Evolutionary conservation across 2,329 filamentous ascomycete species (phyloP), one percentile per base, ranked within the genome.

Genomic region (Cytospora piceae): DNA sequence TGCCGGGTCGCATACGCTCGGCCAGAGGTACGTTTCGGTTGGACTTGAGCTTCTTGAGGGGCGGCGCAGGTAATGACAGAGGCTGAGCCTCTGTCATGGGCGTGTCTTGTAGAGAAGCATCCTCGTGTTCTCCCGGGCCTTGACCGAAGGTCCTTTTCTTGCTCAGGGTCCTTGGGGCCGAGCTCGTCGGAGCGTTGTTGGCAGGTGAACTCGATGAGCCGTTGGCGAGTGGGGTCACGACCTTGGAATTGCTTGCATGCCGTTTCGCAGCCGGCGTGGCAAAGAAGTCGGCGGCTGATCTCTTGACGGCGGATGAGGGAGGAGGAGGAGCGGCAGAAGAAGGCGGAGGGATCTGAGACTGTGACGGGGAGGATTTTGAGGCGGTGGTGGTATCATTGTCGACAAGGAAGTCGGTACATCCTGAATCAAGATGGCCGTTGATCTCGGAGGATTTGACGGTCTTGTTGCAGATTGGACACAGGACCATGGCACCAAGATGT

Each of bases 381-480:
- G 69, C 71, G 62, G 74, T 70, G 51, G 63, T 63, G 58, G 61
- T 51, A 58, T 75, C 71, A 71, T 80, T 74, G 66, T 88, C 85
- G 74, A 90, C 80, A 69, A 95, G 76, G 74, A 89, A 89, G 42
- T 81, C 83, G 67, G 85, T 77, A 80, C 94, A 98, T 69, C 85
- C 86, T 34, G 92, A 94, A 79, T 98, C 95, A 74, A 98, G 87
- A 77, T 98, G 94, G 71, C 84, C 84, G 79, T 98, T 98, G 82
- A 98, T 98, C 70, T 90, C 86, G 73, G 81, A 80, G 70, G 89
- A 80, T 70, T 86, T 89, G 72, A 95, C 92, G 64, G 83, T 81
- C 72, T 90, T 90, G 73, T 86, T 83, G 81, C 93, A 97, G 70
- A 94, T 91, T 20, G 93, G 93, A 75, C 93, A 97, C 72, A 87